Conservation (phyloP, 192 early-diverging fungal genomes). For the Gaertneriomyces sp. region DNA sequence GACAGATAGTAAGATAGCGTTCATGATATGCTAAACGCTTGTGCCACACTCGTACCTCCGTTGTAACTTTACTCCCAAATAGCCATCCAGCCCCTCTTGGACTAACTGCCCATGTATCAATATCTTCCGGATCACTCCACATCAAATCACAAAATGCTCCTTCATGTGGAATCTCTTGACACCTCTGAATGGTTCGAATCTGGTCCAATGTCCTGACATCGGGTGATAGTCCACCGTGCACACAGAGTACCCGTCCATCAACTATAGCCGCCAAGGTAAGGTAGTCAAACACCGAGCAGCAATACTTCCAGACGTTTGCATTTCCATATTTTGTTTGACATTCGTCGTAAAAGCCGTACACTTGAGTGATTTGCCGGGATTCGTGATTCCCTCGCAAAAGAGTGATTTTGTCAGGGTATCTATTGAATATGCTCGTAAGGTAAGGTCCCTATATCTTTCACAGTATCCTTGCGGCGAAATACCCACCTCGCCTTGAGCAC, state of each 20-base stretch:
- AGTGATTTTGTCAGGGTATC: slow-evolving; percentile 95
- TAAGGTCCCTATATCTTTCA: slow-evolving; percentile 8
- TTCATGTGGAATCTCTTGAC: slow-evolving; percentile 92
- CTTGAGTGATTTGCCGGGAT: slow-evolving; percentile 94
- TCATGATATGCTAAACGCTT: not conserved
- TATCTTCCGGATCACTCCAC: slow-evolving; percentile 96
- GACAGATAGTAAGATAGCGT: slow-evolving; percentile 2
- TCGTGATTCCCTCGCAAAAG: slow-evolving; percentile 96
- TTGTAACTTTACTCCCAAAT: slow-evolving; percentile 91
- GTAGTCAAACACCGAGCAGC: slow-evolving; percentile 91
- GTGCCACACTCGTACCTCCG: slow-evolving; percentile 55
- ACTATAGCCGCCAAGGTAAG: slow-evolving; percentile 88
- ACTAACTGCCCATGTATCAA: slow-evolving; percentile 86
- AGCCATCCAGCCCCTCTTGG: slow-evolving; percentile 94
- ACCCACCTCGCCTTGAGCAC: slow-evolving; percentile 83
- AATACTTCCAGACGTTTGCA: slow-evolving; percentile 94
- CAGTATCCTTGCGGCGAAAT: slow-evolving; percentile 17
- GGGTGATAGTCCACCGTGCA: slow-evolving; percentile 90
- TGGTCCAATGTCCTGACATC: slow-evolving; percentile 91
- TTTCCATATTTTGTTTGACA: slow-evolving; percentile 94
- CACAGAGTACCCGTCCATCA: slow-evolving; percentile 89
- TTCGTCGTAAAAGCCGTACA: slow-evolving; percentile 95
- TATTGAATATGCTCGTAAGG: slow-evolving; percentile 20
- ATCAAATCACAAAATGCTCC: slow-evolving; percentile 91
- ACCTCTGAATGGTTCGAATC: slow-evolving; percentile 90